Evolutionary conservation across 176 grass and related monocot genomes (phyloP), one percentile per base, ranked within the genome.

Genomic region (Rhynchospora breviuscula): DNA sequence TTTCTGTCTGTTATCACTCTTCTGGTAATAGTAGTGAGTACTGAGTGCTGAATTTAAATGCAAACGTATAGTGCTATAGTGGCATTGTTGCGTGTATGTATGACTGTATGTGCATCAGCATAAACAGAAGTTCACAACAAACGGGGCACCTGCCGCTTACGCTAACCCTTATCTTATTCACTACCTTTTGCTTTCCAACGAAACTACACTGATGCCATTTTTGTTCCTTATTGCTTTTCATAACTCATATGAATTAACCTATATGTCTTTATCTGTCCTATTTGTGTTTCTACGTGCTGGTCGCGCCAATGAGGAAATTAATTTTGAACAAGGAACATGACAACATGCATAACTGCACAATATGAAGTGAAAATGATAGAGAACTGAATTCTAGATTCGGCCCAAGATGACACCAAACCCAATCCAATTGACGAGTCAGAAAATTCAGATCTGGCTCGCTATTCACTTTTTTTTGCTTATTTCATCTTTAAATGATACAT

Each of bases 1-100:
- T 52, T 53, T 75, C 10, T 26, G 46, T 75, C 13, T 68, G 13
- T 10, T 53, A 51, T 40, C 79, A 64, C 44, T 52, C 40, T 82
- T 48, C 68, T 48, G 21, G 43, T 48, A 17, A 72, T 15, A 26
- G 21, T 53, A 18, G 1, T 17, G 2, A 5, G 1, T 17, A 4
- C 71, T 25, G 22, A 75, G 71, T 29, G 45, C 47, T 75, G 11
- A 75, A 75, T 75, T 75, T 75, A 53, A 15, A 75, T 19, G 53
- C 46, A 52, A 26, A 11, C 7, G 70, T 26, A 6, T 14, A 46
- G 11, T 51, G 49, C 45, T 7, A 14, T 23, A 40, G 35, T 40
- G 35, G 35, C 26, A 40, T 40, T 74, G 4, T 51, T 52, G 11
- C 71, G 1, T 18, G 7, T 69, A 11, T 71, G n/a, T n/a, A n/a